phyloP scores from a whole-genome alignment of 768 basidiomycete genomes.

The Imleria badia region DNA sequence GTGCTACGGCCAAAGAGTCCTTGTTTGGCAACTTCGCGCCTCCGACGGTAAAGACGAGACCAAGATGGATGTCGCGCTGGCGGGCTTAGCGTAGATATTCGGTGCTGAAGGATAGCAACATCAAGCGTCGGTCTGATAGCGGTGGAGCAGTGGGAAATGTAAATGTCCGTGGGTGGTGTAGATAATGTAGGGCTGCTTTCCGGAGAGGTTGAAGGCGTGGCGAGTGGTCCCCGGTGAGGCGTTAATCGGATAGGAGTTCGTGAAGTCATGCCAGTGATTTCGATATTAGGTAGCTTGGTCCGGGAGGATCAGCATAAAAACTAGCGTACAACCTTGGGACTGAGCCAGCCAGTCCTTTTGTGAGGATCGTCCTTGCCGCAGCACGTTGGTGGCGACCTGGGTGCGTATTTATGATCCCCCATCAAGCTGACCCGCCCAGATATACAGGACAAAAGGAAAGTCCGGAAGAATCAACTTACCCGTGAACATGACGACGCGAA shows the following conservation, averaged over 20 bases:
- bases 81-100: constrained; percentile 5
- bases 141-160: constrained; percentile 8
- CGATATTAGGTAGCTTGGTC: constrained; percentile 18
- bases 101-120: constrained; percentile 6
- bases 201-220: constrained; percentile 19
- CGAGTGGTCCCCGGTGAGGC: constrained; percentile 28
- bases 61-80: not conserved
- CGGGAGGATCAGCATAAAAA: constrained; percentile 16
- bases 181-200: constrained; percentile 20
- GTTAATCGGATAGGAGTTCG: constrained; percentile 25
- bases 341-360: constrained; percentile 31
- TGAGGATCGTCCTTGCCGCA: constrained; percentile 14
- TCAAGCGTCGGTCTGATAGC: constrained; percentile 7
- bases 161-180: constrained; percentile 12
- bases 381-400: not conserved
- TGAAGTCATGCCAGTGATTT: constrained; percentile 24
- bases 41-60: not conserved
- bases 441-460: constrained; percentile 23
- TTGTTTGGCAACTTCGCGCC: not conserved
- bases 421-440: not conserved
- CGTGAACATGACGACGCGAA: constrained; percentile 21
- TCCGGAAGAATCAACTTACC: constrained; percentile 1
- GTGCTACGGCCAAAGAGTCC: not conserved
- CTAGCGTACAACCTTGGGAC: constrained; percentile 23
- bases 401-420: constrained; percentile 24